Percentiles rank a stretch among this genome's conserved stretches.
These are phyloP conservation scores for Musa troglodytarum DNA, from an alignment of 176 grass and related monocot species.

Conservation along the genomic window DNA sequence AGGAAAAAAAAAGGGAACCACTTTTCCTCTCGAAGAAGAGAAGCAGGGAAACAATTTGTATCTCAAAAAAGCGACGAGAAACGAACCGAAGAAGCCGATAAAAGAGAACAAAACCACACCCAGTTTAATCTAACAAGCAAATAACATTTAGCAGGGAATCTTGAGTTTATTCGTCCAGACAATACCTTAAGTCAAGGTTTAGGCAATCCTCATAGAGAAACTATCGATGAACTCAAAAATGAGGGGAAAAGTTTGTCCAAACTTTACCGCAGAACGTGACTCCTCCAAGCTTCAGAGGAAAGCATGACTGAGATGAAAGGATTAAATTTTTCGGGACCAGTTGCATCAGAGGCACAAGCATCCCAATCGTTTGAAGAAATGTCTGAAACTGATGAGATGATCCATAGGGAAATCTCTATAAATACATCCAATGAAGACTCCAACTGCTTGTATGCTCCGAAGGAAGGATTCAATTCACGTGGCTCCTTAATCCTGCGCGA, in stretches of 20 bases:
- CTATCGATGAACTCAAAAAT: too few relatives aligned
- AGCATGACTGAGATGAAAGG: conserved; percentile 74
- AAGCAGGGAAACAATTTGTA: too few relatives aligned
- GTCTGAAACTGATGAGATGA: conserved; percentile 67
- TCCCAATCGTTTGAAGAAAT: conserved; percentile 73
- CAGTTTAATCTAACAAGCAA: too few relatives aligned
- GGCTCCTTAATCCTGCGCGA: conserved; percentile 17
- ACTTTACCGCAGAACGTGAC: conserved; percentile 70
- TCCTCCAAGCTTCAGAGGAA: conserved; percentile 94
- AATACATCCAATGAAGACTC: conserved; percentile 40
- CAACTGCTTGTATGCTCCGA: conserved; percentile 53
- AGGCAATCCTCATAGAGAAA: too few relatives aligned
- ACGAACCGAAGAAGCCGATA: too few relatives aligned
- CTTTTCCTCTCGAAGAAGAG: too few relatives aligned
- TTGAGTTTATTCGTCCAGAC: too few relatives aligned
- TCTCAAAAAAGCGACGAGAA: too few relatives aligned
- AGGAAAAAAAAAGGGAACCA: too few relatives aligned
- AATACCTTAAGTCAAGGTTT: too few relatives aligned
- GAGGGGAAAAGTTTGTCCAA: neutral
- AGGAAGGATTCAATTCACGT: conserved; percentile 44
- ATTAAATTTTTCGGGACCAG: conserved; percentile 46
- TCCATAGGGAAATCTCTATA: conserved; percentile 39
- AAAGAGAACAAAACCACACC: too few relatives aligned
- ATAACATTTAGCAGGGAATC: too few relatives aligned
- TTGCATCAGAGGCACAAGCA: conserved; percentile 63